A percentile compares a stretch with the other conserved stretches of the same genome.
These are phyloP conservation scores for Eimeria sp. DNA, from an alignment of 169 alveolate species.

Conservation along the genomic window DNA sequence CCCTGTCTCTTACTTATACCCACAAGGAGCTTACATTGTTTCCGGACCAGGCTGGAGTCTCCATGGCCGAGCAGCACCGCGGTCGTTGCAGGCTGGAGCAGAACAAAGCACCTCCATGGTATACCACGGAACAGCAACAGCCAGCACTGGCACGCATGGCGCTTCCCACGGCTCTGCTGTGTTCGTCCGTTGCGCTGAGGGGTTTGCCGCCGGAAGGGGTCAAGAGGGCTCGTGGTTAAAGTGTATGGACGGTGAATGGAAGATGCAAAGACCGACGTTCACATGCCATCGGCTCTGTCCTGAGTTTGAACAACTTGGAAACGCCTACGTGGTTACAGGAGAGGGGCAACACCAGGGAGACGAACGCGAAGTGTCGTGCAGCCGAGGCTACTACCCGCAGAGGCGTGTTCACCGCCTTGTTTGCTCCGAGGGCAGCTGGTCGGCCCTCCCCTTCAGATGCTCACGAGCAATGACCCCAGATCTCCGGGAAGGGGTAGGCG, in stretches of 20 bases:
- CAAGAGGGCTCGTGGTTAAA: constrained; percentile 61
- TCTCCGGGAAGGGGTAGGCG: constrained; percentile 77
- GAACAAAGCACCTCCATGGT: not conserved
- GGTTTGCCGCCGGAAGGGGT: constrained; percentile 70
- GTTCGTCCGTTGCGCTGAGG: constrained; percentile 62
- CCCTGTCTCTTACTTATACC: constrained; percentile 7
- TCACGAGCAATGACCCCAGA: constrained; percentile 81
- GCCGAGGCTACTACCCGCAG: constrained; percentile 81
- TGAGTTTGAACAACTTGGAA: constrained; percentile 55
- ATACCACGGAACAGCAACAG: not conserved
- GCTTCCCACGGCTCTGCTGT: constrained; percentile 73
- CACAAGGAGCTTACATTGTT: constrained; percentile 52
- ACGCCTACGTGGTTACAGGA: constrained; percentile 73
- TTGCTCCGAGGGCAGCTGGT: constrained; percentile 79
- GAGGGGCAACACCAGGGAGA: constrained; percentile 79
- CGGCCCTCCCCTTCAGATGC: constrained; percentile 74
- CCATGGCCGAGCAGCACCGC: not conserved
- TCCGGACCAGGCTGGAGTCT: not conserved
- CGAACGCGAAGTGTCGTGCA: constrained; percentile 68
- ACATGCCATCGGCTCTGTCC: constrained; percentile 70
- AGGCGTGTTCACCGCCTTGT: constrained; percentile 49
- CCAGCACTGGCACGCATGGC: not conserved
- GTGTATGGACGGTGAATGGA: constrained; percentile 77
- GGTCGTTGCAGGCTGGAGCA: constrained; percentile 11
- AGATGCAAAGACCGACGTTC: constrained; percentile 51